Conservation (phyloP, 73 alveolate species). For the Symbiodinium natans region DNA sequence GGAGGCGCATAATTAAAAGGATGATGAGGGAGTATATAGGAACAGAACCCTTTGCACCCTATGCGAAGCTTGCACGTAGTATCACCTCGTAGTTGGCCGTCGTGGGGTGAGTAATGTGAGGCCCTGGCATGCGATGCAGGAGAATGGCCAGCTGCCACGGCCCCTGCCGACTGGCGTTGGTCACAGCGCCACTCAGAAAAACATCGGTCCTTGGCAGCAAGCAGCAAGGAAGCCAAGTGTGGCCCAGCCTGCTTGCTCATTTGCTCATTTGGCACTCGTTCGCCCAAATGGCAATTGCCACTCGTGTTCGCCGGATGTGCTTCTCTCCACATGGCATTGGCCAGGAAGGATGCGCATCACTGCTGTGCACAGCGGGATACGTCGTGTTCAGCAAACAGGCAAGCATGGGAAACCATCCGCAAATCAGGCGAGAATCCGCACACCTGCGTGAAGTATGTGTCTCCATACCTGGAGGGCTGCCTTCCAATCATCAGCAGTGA, state of each 20-base stretch:
- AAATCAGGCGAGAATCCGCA: neutral
- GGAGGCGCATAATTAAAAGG: too few relatives aligned
- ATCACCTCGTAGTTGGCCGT: too few relatives aligned
- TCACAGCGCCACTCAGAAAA: neutral
- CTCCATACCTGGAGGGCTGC: neutral
- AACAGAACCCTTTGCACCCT: too few relatives aligned
- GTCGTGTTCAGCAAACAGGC: neutral
- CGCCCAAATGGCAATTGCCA: too few relatives aligned
- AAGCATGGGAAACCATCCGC: neutral
- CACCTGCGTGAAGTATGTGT: neutral
- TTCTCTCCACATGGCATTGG: too few relatives aligned
- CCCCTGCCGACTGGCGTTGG: neutral
- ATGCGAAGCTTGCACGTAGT: too few relatives aligned
- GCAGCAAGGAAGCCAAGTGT: too few relatives aligned
- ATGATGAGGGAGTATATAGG: too few relatives aligned
- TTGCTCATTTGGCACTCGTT: too few relatives aligned
- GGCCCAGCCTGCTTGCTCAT: too few relatives aligned
- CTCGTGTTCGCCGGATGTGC: too few relatives aligned
- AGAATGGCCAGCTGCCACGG: conserved; percentile 19
- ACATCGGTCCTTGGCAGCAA: neutral
- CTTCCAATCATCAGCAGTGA: neutral
- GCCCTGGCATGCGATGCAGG: neutral
- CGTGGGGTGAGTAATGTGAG: neutral
- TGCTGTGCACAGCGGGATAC: neutral
- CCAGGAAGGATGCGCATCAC: too few relatives aligned